These are phyloP conservation scores for Lasiodiplodia sp. DNA, from an alignment of 2,329 filamentous ascomycete genomes.

Conservation along the genomic window DNA sequence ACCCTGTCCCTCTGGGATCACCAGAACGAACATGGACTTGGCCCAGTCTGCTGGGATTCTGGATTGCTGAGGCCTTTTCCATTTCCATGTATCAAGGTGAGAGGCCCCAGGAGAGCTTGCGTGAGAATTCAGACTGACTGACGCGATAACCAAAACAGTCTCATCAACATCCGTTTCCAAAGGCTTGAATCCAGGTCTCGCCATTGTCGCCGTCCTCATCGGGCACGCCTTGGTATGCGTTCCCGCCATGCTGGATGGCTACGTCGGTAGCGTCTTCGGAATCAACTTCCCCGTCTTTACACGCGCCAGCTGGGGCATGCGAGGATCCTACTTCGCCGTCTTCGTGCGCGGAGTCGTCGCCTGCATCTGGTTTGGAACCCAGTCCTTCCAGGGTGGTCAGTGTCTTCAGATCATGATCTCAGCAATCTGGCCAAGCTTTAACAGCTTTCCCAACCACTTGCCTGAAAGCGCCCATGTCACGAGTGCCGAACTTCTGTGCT, in stretches of 20 bases:
- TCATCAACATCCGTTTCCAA: slow-evolving; percentile 33
- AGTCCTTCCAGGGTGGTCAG: slow-evolving; percentile 34
- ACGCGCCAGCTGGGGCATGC: slow-evolving; percentile 34
- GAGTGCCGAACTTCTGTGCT: slow-evolving; percentile 29
- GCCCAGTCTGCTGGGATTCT: slow-evolving; percentile 35
- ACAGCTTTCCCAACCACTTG: slow-evolving; percentile 30
- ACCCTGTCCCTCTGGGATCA: slow-evolving; percentile 33
- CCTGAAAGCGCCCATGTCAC: slow-evolving; percentile 29
- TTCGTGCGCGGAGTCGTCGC: slow-evolving; percentile 25
- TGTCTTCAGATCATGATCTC: slow-evolving; percentile 37
- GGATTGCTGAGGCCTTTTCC: slow-evolving; percentile 35
- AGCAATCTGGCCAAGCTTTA: slow-evolving; percentile 32
- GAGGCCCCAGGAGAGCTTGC: background rate
- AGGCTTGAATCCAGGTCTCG: slow-evolving; percentile 35
- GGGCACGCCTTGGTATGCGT: slow-evolving; percentile 34
- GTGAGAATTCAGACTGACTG: background rate
- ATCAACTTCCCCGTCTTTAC: slow-evolving; percentile 36
- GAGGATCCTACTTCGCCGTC: slow-evolving; percentile 23
- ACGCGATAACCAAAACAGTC: slow-evolving; percentile 18
- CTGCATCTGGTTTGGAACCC: slow-evolving; percentile 27
- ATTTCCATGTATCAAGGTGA: slow-evolving; percentile 35
- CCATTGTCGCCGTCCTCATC: slow-evolving; percentile 35
- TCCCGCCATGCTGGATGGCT: slow-evolving; percentile 31
- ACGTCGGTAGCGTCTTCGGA: slow-evolving; percentile 23
- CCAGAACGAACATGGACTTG: slow-evolving; percentile 35